A percentile compares a stretch with the other conserved stretches of the same genome.
Evolutionary conservation across 495 filamentous ascomycete genomes (phyloP).

Genomic region (Neurospora sp.): DNA sequence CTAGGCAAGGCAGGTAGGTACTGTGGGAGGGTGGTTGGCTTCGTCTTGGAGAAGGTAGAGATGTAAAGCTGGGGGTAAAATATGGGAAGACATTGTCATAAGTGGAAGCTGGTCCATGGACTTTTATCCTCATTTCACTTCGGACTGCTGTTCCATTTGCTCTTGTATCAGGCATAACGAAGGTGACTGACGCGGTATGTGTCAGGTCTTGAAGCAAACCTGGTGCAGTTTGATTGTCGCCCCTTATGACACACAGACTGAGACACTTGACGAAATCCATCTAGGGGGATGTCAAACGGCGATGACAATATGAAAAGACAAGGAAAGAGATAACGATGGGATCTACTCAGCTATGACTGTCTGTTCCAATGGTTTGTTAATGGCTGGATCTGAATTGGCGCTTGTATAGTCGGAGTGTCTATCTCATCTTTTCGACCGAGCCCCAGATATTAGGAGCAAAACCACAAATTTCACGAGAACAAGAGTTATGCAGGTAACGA

Average conservation of each 20-base stretch:
- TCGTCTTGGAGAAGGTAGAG: neutral
- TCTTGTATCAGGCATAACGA: neutral
- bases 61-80: neutral
- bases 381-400: neutral
- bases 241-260: neutral
- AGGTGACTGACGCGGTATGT: neutral
- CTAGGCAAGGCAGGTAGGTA: neutral
- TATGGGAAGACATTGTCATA: neutral
- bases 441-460: neutral
- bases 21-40: neutral
- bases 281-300: neutral
- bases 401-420: neutral
- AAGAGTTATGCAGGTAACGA: neutral
- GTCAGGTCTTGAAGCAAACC: neutral
- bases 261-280: neutral
- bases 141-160: neutral
- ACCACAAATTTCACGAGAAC: neutral
- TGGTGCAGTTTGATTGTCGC: neutral
- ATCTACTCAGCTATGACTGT: neutral
- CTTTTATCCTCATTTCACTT: neutral
- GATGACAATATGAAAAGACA: fast-evolving
- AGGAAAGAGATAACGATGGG: fast-evolving
- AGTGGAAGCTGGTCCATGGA: neutral
- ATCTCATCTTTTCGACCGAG: neutral
- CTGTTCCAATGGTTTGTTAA: neutral